A percentile compares a stretch with the other conserved stretches of the same genome.
Conservation (phyloP, 2,329 filamentous ascomycete genomes). For the Harringtonia lauricola region DNA sequence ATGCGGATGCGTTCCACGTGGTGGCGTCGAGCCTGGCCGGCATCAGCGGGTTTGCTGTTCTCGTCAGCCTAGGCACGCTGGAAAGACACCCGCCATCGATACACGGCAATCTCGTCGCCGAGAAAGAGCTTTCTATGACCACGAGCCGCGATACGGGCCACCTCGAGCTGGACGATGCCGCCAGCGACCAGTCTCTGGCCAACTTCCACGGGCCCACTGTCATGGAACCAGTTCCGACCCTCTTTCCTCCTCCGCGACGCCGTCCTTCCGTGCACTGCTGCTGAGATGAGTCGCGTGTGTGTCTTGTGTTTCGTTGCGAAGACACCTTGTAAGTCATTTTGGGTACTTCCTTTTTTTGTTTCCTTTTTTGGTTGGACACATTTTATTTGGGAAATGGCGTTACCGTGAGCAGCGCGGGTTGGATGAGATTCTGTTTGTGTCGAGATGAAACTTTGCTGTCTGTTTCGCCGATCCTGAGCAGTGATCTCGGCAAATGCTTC, state of each 20-base stretch:
- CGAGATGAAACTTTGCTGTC: background rate
- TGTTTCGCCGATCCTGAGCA: background rate
- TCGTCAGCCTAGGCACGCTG: conserved; percentile 12
- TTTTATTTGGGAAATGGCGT: too few species aligned
- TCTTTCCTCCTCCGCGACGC: conserved; percentile 5
- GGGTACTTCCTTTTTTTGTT: too few species aligned
- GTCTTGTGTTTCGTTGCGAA: too few species aligned
- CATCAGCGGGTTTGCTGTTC: conserved; percentile 7
- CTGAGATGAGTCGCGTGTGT: too few species aligned
- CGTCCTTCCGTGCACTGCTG: background rate
- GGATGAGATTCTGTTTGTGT: background rate
- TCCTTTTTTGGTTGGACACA: too few species aligned
- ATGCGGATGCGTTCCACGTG: conserved; percentile 11
- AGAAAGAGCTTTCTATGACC: background rate
- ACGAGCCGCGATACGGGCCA: conserved; percentile 3
- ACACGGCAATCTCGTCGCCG: conserved; percentile 7
- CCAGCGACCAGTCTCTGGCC: conserved; percentile 9
- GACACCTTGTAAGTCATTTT: too few species aligned
- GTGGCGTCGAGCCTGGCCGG: conserved; percentile 11
- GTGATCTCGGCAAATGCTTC: too few species aligned
- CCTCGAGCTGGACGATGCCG: conserved; percentile 8
- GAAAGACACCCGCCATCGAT: conserved; percentile 13
- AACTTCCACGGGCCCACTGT: background rate
- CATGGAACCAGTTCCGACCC: background rate
- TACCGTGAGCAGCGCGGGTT: too few species aligned